Evolutionary conservation across 78 protist species (phyloP).

Genomic region (Cyanophora paradoxa): DNA sequence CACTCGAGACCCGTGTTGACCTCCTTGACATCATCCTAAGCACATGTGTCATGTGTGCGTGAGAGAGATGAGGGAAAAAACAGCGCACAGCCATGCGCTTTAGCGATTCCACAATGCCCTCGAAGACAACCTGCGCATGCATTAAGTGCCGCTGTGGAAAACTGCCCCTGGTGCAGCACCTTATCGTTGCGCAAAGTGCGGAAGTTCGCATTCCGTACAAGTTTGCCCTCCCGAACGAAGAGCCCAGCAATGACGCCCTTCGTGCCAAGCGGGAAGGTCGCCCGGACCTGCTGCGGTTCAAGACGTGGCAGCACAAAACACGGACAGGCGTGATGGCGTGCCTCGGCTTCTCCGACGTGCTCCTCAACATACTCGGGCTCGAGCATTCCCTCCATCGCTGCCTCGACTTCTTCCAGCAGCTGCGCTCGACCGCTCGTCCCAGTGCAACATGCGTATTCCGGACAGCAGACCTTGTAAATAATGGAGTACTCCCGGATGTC

Average conservation of each 20-base stretch:
- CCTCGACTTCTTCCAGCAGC: not conserved
- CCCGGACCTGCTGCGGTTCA: not conserved
- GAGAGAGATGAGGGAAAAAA: not conserved
- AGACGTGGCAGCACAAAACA: not conserved
- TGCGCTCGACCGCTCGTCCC: too few species aligned
- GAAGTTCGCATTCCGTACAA: not conserved
- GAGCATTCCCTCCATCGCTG: not conserved
- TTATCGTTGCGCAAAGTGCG: not conserved
- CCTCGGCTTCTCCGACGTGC: not conserved
- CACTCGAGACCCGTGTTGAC: not conserved
- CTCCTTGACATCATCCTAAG: not conserved
- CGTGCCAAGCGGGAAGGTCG: constrained; percentile 2
- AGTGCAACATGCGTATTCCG: too few species aligned
- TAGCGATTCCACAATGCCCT: not conserved
- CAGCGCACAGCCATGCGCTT: not conserved
- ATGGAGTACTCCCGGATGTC: not conserved
- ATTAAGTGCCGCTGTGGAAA: too few species aligned
- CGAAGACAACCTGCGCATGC: too few species aligned
- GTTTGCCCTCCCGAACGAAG: not conserved
- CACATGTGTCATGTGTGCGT: not conserved
- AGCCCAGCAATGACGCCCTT: constrained; percentile 1
- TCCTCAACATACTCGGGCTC: not conserved
- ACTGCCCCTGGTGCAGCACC: too few species aligned
- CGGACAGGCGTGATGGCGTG: not conserved
- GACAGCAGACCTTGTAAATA: constrained; percentile 1